Base-by-base conservation (phyloP, 2,329 filamentous ascomycete genomes). In the Corinectria fuckeliana region DNA sequence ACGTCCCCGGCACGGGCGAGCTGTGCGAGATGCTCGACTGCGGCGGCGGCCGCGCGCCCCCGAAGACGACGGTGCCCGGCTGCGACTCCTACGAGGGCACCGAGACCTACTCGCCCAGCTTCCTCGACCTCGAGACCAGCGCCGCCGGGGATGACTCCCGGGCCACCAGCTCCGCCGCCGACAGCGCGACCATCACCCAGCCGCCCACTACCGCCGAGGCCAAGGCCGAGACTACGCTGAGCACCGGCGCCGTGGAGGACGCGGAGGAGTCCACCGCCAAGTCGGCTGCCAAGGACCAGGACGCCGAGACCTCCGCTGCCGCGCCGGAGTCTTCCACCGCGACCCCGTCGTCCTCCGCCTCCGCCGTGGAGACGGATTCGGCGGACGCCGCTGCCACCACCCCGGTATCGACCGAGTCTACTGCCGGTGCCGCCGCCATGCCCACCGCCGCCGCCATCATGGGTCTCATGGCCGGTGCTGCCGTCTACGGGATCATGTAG, bases 1-100 rank as follows among this genome's bases (percentile, higher is more conserved):
- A 85, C 73, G 82, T 88, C 52, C 87, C 86, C 2, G 85, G 76
- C 65, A 85, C 82, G 16, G 86, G 87, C 71, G 87, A 90, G 77
- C 78, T 90, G 71, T 90, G 88, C 80, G 78, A 79, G 10, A 70
- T 85, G 61, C 80, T 87, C 65, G 88, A 90, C 81, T 90, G 88
- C 74, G 88, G 88, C 58, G 88, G 88, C 64, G 88, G 87, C 55
- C 81, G 83, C 44, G 88, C 87, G 8, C 85, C 88, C 3, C 83
- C 86, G 60, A 89, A 86, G 78, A 85, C 83, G 14, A 82, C 80
- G 23, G 82, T 87, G 20, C 88, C 88, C 1, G 88, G 87, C 2
- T 91, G 88, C 69, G 69, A 74, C 2, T 68, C 56, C 4, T 88
- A 89, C 77, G 67, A 71, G 2, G 86, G 86, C 62, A 86, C 84